Conservation (phyloP, 331 rosid species). For the Arachis monticola region DNA sequence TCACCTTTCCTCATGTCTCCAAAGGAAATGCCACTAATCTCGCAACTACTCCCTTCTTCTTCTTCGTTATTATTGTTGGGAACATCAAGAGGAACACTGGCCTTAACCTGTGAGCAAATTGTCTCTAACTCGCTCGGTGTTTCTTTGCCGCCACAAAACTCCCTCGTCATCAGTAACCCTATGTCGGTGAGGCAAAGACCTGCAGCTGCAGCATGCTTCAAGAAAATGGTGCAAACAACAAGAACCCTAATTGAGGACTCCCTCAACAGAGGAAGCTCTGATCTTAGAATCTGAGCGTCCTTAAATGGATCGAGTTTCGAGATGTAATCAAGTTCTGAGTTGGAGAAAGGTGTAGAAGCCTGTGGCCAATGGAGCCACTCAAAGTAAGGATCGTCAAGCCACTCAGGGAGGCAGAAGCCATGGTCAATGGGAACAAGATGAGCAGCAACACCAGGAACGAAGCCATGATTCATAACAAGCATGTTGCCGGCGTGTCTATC, state of each 20-base stretch:
- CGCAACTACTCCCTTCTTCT: slow-evolving; percentile 40
- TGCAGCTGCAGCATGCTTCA: slow-evolving; percentile 67
- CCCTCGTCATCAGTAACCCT: slow-evolving; percentile 84
- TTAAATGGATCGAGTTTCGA: slow-evolving; percentile 75
- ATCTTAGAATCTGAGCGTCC: slow-evolving; percentile 74
- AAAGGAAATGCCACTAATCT: slow-evolving; percentile 56
- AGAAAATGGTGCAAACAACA: slow-evolving; percentile 77
- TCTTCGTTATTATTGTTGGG: slow-evolving; percentile 5
- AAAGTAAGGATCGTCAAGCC: slow-evolving; percentile 93
- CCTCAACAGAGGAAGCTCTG: slow-evolving; percentile 63
- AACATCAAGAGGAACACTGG: slow-evolving; percentile 35
- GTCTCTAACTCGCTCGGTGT: slow-evolving; percentile 60
- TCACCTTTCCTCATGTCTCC: slow-evolving; percentile 67
- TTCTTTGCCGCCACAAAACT: slow-evolving; percentile 57
- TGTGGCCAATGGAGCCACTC: slow-evolving; percentile 99
- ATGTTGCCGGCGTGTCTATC: slow-evolving; percentile 95
- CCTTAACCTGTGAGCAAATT: slow-evolving; percentile 62
- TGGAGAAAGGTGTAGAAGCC: slow-evolving; percentile 80
- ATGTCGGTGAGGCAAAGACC: slow-evolving; percentile 82
- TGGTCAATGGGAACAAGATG: slow-evolving; percentile 95
- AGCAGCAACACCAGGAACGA: slow-evolving; percentile 42
- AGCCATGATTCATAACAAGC: slow-evolving; percentile 64
- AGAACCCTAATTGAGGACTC: slow-evolving; percentile 83
- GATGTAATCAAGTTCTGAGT: slow-evolving; percentile 70
- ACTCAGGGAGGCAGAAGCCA: slow-evolving; percentile 94